Evolutionary conservation across 139 green algal genomes (phyloP).

Genomic region (Chlorella sp.): DNA sequence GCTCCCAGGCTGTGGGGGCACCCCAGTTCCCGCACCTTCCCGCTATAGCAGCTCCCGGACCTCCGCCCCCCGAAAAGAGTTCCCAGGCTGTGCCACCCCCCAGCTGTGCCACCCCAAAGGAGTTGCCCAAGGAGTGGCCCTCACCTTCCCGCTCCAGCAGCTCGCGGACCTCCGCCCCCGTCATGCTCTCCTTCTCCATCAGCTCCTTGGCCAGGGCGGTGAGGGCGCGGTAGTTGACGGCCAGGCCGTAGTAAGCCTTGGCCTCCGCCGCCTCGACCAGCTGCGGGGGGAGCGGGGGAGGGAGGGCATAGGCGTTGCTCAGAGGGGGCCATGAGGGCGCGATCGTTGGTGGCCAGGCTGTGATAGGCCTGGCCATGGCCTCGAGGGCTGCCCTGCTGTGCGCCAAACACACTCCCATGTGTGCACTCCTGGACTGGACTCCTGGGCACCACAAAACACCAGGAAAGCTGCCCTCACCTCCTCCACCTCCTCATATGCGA

Average conservation of each 20-base stretch:
- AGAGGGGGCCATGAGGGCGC: no score
- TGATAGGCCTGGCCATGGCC: no score
- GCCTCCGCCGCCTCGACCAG: conserved; percentile 86
- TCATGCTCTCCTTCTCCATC: conserved; percentile 51
- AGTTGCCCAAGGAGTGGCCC: no score
- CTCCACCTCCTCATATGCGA: conserved; percentile 59
- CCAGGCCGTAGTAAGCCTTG: conserved; percentile 91
- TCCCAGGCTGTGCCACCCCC: no score
- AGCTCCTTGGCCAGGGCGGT: conserved; percentile 53
- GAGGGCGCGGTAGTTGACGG: conserved; percentile 81
- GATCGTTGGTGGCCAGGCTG: no score
- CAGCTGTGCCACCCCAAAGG: no score
- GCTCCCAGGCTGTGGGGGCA: no score
- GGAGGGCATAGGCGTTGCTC: neutral
- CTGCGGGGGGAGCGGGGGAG: conserved; percentile 31
- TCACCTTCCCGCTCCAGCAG: conserved; percentile 43
- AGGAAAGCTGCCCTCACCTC: conserved; percentile 50
- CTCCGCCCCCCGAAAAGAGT: conserved; percentile 66
- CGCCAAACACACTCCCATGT: no score
- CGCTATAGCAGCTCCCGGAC: conserved; percentile 52
- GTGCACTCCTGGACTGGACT: no score
- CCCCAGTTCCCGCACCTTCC: neutral
- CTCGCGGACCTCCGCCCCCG: conserved; percentile 62
- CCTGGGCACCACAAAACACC: no score
- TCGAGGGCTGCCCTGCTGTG: no score